Evolutionary conservation across 108 stramenopile species (phyloP), one percentile per base, ranked within the genome.

Genomic region (Skeletonema potamos): DNA sequence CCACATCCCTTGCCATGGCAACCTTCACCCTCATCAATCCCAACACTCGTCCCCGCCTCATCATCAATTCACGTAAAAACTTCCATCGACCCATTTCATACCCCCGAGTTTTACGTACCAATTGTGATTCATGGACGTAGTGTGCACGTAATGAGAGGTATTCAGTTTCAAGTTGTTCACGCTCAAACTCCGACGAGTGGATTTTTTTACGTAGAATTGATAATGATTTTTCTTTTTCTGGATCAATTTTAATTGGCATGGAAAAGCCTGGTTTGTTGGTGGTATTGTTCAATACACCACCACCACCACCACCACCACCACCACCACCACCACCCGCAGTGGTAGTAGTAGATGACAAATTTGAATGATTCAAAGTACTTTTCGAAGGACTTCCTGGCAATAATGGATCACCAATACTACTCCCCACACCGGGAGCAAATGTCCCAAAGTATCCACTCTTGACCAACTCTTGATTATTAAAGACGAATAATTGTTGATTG

Each of bases 241-340:
- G 94, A 81, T 95, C 94, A 58, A 95, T 91, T 13, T 89, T 84
- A 26, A 89, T 87, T 24, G 94, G 94, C 85, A 95, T 79, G 71
- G 84, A 56, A 62, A 69, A 66, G 62, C 7, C 7, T 12, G 37
- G 36, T 37, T 27, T 12, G 44, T 43, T 51, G 48, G 6, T 51
- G 48, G 6, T 22, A 0, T n/a, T 61, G 15, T 44, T 44, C n/a
- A n/a, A n/a, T n/a, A n/a, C n/a, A n/a, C n/a, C n/a, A n/a, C n/a
- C n/a, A n/a, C n/a, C n/a, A n/a, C n/a, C n/a, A n/a, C n/a, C n/a
- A n/a, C n/a, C n/a, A n/a, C n/a, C n/a, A n/a, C n/a, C n/a, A n/a
- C n/a, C n/a, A n/a, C n/a, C n/a, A n/a, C n/a, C 36, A 44, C 48
- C 27, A 64, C 26, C 18, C 32, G 41, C 20, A 22, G 60, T 6